Percentiles rank a stretch among this genome's conserved stretches.
These are phyloP conservation scores for Fusarium sp. DNA, from an alignment of 2,329 filamentous ascomycete species.

Conservation along the genomic window DNA sequence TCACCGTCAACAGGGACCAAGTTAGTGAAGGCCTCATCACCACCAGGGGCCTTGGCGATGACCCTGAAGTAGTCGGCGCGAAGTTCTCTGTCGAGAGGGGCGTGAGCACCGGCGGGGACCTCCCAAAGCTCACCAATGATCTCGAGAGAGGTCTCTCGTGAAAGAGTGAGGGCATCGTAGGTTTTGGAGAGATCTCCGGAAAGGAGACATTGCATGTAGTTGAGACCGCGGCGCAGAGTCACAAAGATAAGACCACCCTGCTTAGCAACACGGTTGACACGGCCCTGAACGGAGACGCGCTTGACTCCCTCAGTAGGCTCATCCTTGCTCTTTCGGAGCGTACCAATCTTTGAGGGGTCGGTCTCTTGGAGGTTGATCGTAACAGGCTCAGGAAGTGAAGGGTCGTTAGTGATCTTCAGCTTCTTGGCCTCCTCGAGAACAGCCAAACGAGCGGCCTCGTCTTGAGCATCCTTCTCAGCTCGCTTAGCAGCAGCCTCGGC, in stretches of 20 bases:
- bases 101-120: slow-evolving; percentile 81
- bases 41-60: slow-evolving; percentile 76
- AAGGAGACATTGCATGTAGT: slow-evolving; percentile 69
- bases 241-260: slow-evolving; percentile 90
- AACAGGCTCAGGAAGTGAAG: slow-evolving; percentile 75
- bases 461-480: slow-evolving; percentile 41
- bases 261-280: slow-evolving; percentile 81
- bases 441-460: slow-evolving; percentile 34
- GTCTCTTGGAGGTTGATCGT: slow-evolving; percentile 75
- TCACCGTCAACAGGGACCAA: slow-evolving; percentile 52
- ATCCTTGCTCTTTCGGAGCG: slow-evolving; percentile 48
- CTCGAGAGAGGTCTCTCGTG: slow-evolving; percentile 86
- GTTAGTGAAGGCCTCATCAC: slow-evolving; percentile 92
- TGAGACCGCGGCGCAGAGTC: slow-evolving; percentile 81
- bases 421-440: slow-evolving; percentile 44
- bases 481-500: slow-evolving; percentile 38
- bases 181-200: slow-evolving; percentile 82
- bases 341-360: slow-evolving; percentile 43
- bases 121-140: slow-evolving; percentile 85
- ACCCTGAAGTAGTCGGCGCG: slow-evolving; percentile 91
- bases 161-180: slow-evolving; percentile 89
- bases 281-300: slow-evolving; percentile 80
- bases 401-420: slow-evolving; percentile 63
- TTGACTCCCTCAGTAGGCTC: slow-evolving; percentile 37
- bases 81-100: slow-evolving; percentile 85